phyloP scores from a whole-genome alignment of 164 flowering plant genomes.

The Piper betle region DNA sequence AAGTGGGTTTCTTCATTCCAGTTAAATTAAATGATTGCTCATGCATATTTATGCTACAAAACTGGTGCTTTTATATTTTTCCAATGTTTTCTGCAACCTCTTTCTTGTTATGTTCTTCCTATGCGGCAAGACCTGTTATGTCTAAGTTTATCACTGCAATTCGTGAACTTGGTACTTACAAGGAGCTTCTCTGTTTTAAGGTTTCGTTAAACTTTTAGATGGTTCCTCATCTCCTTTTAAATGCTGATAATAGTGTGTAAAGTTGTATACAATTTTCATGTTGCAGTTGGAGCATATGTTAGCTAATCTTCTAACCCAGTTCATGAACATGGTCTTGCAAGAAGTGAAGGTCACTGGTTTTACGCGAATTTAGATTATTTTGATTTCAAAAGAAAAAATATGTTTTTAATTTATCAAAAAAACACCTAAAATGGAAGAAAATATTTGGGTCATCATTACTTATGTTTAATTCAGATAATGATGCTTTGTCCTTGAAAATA shows the following conservation, averaged over 20 bases:
- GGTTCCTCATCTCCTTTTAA: not conserved
- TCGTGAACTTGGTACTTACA: constrained; percentile 72
- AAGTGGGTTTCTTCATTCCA: too few relatives aligned
- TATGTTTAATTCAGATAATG: not conserved
- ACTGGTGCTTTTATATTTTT: too few relatives aligned
- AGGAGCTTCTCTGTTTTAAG: constrained; percentile 89
- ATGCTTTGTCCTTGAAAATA: not conserved
- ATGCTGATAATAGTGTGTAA: not conserved
- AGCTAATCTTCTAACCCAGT: constrained; percentile 42
- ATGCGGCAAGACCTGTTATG: constrained; percentile 4
- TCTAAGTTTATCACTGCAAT: constrained; percentile 54
- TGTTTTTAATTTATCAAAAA: too few relatives aligned
- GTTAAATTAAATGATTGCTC: too few relatives aligned
- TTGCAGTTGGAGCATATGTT: constrained; percentile 73
- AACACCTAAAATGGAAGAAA: too few relatives aligned
- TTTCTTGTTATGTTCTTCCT: not conserved
- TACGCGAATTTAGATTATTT: not conserved
- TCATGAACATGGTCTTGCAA: constrained; percentile 45
- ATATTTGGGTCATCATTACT: not conserved
- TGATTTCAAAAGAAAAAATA: not conserved
- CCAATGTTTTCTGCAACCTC: too few relatives aligned
- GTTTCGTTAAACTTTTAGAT: constrained; percentile 4
- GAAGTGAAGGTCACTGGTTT: constrained; percentile 43
- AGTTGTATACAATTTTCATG: not conserved
- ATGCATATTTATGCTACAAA: too few relatives aligned